Conservation (phyloP, 2,329 filamentous ascomycete genomes). For the Colletotrichum eleusines region DNA sequence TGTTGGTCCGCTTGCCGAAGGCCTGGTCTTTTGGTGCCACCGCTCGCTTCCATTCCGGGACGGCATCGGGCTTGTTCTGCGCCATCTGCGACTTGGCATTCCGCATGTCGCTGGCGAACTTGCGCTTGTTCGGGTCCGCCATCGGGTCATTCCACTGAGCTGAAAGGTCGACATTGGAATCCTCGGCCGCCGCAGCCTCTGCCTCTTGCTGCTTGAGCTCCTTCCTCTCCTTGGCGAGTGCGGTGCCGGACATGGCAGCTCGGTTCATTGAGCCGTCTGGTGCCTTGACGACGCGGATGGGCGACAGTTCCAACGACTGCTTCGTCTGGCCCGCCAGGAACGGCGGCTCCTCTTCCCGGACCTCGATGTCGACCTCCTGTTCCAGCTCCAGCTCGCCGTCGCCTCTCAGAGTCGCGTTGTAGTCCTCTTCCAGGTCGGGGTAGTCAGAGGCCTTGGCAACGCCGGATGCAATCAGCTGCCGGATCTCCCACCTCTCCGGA, state of each 20-base stretch:
- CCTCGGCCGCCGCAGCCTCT: slow-evolving; percentile 79
- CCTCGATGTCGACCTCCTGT: slow-evolving; percentile 97
- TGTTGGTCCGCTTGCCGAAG: slow-evolving; percentile 85
- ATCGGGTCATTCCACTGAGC: slow-evolving; percentile 98
- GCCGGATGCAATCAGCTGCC: slow-evolving; percentile 94
- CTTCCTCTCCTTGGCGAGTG: slow-evolving; percentile 88
- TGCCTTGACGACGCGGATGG: slow-evolving; percentile 96
- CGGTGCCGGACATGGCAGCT: slow-evolving; percentile 93
- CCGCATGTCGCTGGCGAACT: slow-evolving; percentile 90
- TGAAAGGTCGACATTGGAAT: slow-evolving; percentile 84
- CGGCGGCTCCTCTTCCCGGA: slow-evolving; percentile 94
- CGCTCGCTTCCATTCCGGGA: slow-evolving; percentile 94
- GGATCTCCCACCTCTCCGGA: slow-evolving; percentile 96
- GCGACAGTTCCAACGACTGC: slow-evolving; percentile 92
- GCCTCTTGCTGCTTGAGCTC: slow-evolving; percentile 91
- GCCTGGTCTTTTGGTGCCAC: slow-evolving; percentile 84
- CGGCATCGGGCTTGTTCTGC: slow-evolving; percentile 71
- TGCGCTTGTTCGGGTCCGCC: slow-evolving; percentile 84
- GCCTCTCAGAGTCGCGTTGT: slow-evolving; percentile 86
- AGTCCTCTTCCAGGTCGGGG: slow-evolving; percentile 94
- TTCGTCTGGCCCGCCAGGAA: slow-evolving; percentile 97
- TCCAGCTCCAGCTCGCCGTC: slow-evolving; percentile 92
- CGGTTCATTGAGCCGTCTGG: slow-evolving; percentile 98
- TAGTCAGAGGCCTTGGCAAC: slow-evolving; percentile 94
- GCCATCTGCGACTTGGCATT: slow-evolving; percentile 66